Evolutionary conservation across 2,329 filamentous ascomycete species (phyloP), one percentile per base, ranked within the genome.

Genomic region (Madurella fahalii): DNA sequence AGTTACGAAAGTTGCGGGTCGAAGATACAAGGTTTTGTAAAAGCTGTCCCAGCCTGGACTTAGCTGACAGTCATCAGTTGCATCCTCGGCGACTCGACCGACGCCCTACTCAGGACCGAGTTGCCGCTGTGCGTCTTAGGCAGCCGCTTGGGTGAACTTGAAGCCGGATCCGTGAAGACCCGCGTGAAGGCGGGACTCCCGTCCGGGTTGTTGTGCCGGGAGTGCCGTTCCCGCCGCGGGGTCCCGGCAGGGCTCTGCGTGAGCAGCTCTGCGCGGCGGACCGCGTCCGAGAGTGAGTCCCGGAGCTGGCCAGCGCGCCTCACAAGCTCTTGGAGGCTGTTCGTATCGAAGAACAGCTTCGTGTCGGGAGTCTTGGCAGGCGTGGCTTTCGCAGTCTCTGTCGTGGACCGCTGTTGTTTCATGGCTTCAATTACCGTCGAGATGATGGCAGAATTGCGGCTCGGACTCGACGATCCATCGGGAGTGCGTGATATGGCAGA

Each of bases 101-200:
- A 79, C 15, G 73, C 69, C 50, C 69, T 69, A 56, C 76, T 76
- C 50, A 80, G 69, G 2, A 78, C 70, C 2, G 81, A 78, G 58
- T 75, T 82, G 61, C 72, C 80, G 62, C 79, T 81, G 34, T 77
- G 79, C 58, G 74, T 82, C 61, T 78, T 77, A 30, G 74, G 72
- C 9, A 77, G 64, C 54, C 77, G 73, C 60, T 76, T 76, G 18
- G 80, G 74, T 4, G 82, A 79, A 55, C 77, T 84, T 12, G 78
- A 74, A 40, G 76, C 75, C 1, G 83, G 82, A 43, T 85, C 82
- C 9, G 83, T 81, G 62, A 87, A 87, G 39, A 87, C 82, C 20
- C 81, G 74, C 2, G 82, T 86, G 58, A 87, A 87, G 1, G 84
- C 83, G n/a, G 84, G 84, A 62, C 82, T 86, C 2, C 80, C 83